Evolutionary conservation across 2,329 filamentous ascomycete genomes (phyloP).

Genomic region (Colletotrichum navitas): DNA sequence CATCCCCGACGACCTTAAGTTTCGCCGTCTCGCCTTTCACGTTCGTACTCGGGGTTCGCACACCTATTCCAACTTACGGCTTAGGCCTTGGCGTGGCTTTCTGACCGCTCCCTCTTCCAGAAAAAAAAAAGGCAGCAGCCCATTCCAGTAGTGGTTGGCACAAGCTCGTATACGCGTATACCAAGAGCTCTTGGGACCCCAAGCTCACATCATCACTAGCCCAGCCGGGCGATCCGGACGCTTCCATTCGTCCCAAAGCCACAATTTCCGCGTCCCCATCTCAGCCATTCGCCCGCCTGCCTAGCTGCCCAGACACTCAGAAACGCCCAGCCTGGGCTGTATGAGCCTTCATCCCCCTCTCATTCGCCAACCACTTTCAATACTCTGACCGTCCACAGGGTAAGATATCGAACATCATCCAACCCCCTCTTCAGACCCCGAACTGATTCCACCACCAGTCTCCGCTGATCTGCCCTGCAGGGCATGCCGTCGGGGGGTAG

Average conservation of each 20-base stretch:
- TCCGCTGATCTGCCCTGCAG: constrained; percentile 25
- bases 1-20: not conserved
- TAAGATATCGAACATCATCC: constrained; percentile 23
- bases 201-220: constrained; percentile 35
- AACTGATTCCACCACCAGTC: constrained; percentile 12
- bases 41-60: constrained; percentile 4
- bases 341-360: constrained; percentile 18
- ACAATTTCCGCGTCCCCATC: constrained; percentile 33
- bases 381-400: constrained; percentile 15
- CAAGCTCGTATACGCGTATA: constrained; percentile 1
- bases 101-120: too few relatives aligned
- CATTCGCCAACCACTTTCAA: constrained; percentile 19
- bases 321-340: constrained; percentile 25
- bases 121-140: not conserved
- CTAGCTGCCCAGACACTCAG: constrained; percentile 12
- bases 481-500: not conserved
- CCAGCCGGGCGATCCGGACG: constrained; percentile 32
- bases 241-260: constrained; percentile 35
- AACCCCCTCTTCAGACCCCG: not conserved
- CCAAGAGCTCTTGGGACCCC: constrained; percentile 13
- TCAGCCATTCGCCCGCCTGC: constrained; percentile 11
- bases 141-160: not conserved
- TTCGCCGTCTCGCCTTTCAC: not conserved
- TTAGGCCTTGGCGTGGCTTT: not conserved
- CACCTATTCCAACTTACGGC: constrained; percentile 2